phyloP scores from a whole-genome alignment of 1,139 yeast genomes.

The Lodderomyces oxycetoniae region DNA sequence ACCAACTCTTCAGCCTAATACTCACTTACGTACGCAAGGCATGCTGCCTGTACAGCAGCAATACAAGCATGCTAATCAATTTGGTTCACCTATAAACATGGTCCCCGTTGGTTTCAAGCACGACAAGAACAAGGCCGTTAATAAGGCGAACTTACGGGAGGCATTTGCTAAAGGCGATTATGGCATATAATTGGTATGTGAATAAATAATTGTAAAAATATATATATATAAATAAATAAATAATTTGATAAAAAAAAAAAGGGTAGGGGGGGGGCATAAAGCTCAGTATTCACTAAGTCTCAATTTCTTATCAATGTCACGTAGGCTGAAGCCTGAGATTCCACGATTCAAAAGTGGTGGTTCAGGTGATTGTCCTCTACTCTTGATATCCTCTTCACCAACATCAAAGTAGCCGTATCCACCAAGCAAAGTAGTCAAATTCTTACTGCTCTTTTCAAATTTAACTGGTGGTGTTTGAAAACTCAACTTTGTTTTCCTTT shows the following conservation, averaged over 20 bases:
- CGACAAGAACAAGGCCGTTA: slow-evolving; percentile 32
- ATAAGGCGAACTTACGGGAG: slow-evolving; percentile 39
- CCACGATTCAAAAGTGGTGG: slow-evolving; percentile 48
- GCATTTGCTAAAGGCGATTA: slow-evolving; percentile 40
- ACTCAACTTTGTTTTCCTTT: slow-evolving; percentile 6
- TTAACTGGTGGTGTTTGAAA: neutral
- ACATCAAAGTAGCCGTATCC: slow-evolving; percentile 78
- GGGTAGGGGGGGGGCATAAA: no score
- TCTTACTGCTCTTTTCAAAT: neutral
- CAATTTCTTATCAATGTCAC: slow-evolving; percentile 70
- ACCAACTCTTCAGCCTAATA: neutral
- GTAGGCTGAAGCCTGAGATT: slow-evolving; percentile 44
- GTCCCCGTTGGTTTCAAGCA: slow-evolving; percentile 34
- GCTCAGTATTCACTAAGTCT: slow-evolving; percentile 63
- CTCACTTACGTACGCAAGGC: neutral
- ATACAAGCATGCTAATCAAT: slow-evolving; percentile 3
- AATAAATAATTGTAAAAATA: slow-evolving; percentile 2
- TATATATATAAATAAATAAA: slow-evolving; percentile 8
- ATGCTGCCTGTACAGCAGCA: neutral
- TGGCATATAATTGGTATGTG: slow-evolving; percentile 34
- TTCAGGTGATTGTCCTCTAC: slow-evolving; percentile 69
- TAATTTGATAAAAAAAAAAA: slow-evolving; percentile 10
- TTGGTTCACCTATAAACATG: slow-evolving; percentile 24
- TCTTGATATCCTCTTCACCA: slow-evolving; percentile 65
- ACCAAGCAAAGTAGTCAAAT: slow-evolving; percentile 54